Evolutionary conservation across 2,329 filamentous ascomycete species (phyloP).

Genomic region (Blastomyces parvus): DNA sequence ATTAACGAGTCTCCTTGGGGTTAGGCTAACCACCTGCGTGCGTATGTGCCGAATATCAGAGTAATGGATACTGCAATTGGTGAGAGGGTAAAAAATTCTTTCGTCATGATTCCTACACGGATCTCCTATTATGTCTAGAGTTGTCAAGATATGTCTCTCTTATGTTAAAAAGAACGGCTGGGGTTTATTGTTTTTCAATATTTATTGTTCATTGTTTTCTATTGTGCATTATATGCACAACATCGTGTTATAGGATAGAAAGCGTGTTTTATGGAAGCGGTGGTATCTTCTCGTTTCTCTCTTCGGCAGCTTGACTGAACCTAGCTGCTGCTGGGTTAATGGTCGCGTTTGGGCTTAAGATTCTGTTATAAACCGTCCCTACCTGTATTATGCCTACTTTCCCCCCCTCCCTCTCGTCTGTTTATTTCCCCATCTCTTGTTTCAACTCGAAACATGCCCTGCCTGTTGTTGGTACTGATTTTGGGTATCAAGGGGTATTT

Average conservation of each 20-base stretch:
- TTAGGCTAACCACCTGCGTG: not conserved
- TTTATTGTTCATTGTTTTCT: not conserved
- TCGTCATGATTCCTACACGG: not conserved
- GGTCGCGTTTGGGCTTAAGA: not conserved
- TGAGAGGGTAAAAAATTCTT: not conserved
- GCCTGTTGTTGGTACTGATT: conserved; percentile 5
- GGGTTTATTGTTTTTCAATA: not conserved
- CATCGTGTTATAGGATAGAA: not conserved
- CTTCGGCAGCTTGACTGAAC: not conserved
- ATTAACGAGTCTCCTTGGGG: not conserved
- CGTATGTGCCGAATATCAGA: not conserved
- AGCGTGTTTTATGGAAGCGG: not conserved
- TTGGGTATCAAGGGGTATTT: conserved; percentile 1
- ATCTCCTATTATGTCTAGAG: not conserved
- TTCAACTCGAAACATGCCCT: not conserved
- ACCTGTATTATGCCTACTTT: not conserved
- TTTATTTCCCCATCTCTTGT: not conserved
- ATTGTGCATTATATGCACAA: not conserved
- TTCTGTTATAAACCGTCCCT: not conserved
- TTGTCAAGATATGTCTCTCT: not conserved
- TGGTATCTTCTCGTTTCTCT: not conserved
- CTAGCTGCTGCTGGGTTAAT: not conserved
- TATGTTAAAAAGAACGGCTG: not conserved
- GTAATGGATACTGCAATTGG: not conserved
- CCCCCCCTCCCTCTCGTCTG: not conserved